phyloP scores from a whole-genome alignment of 805 yeast species.

The Myxozyma mucilagina region DNA sequence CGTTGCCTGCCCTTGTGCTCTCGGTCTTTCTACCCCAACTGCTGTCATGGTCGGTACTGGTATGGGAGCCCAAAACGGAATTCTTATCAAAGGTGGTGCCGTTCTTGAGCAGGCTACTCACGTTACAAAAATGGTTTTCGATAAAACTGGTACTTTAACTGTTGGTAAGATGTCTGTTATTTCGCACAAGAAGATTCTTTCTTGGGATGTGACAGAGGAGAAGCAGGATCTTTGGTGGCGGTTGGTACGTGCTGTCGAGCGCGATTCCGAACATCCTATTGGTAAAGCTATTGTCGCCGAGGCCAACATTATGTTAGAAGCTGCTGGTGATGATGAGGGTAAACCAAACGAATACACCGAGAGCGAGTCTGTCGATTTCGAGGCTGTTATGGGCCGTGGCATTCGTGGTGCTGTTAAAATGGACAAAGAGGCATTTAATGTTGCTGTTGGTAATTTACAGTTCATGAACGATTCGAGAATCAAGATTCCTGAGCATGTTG shows the following conservation, averaged over 20 bases:
- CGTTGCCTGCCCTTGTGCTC: conserved; percentile 98
- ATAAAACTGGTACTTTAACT: conserved; percentile 95
- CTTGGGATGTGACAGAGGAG: conserved; percentile 19
- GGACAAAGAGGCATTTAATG: conserved; percentile 34
- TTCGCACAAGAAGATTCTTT: conserved; percentile 4
- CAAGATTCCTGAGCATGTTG: conserved; percentile 21
- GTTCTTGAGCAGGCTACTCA: conserved; percentile 71
- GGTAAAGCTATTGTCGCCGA: conserved; percentile 64
- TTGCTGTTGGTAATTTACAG: conserved; percentile 58
- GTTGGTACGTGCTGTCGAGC: conserved; percentile 60
- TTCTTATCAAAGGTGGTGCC: conserved; percentile 90
- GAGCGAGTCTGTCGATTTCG: conserved; percentile 31
- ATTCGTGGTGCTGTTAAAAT: conserved; percentile 36
- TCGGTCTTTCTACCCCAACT: conserved; percentile 97
- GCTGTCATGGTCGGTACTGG: conserved; percentile 99
- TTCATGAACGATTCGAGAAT: conserved; percentile 40
- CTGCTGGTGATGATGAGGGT: not conserved
- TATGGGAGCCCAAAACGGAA: conserved; percentile 86
- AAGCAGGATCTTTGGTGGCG: conserved; percentile 50
- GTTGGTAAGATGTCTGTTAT: conserved; percentile 69
- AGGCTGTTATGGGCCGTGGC: conserved; percentile 41
- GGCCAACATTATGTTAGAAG: conserved; percentile 34
- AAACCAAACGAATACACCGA: not conserved
- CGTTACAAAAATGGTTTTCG: conserved; percentile 72
- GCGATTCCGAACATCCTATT: conserved; percentile 81